Base-by-base conservation (phyloP, 305 asterid species). In the Rubia peregrina region DNA sequence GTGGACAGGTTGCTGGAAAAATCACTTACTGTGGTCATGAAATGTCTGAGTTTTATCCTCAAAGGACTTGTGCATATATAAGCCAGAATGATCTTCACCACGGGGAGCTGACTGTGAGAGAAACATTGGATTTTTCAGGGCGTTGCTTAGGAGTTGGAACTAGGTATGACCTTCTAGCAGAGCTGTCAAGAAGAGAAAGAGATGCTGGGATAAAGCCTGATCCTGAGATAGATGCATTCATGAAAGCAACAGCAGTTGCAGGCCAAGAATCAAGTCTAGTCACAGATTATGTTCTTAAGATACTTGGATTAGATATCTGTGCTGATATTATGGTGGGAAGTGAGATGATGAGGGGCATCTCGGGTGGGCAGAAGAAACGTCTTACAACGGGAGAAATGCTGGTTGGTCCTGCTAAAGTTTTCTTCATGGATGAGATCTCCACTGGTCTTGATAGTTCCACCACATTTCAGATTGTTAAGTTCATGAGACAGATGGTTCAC, bases 381-480 rank as follows among this genome's bases (percentile, higher is more conserved):
- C 89, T 91, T 76, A 94, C 99, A 9, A 91, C 95, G 88, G 99
- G 99, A 75, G 99, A 94, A 84, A 88, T 91, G 92, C 73, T 94
- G 84, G 99, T 89, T 30, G 99, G 99, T 40, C 96, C 99, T 3
- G 96, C 98, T 24, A 91, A 91, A 77, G 96, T 88, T 68, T 88
- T 88, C 85, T 94, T 74, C 89, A 94, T 94, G 97, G 98, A 94
- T 60, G 99, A 94, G 78, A 94, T 94, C 80, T 94, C 99, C 55
- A 94, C 98, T 4, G 99, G 99, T 44, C 96, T 94, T 30, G 98
- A 94, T 77, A 94, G 97, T 43, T 91, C 99, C 59, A 94, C 99
- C 12, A 94, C 98, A 2, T 91, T 75, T 80, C 98, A 91, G 73
- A 91, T 94, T 38, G 69, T 86, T 56, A 94, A 89, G 85, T 86